phyloP scores from a whole-genome alignment of 345 rosid genomes.

The Camelina neglecta region DNA sequence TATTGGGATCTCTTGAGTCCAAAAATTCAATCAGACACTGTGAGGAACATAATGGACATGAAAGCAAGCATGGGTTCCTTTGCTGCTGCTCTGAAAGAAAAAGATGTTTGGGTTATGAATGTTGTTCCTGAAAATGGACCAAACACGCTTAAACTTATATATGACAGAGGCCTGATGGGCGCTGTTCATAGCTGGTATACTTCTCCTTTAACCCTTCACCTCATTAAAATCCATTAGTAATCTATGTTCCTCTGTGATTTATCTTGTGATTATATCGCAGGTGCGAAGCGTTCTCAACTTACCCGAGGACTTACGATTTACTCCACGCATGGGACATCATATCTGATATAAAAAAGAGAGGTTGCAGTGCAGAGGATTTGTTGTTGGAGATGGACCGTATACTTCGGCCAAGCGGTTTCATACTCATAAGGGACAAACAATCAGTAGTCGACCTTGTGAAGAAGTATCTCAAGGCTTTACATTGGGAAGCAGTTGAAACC shows the following conservation, averaged over 20 bases:
- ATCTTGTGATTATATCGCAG: constrained; percentile 41
- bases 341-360: constrained; percentile 75
- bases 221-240: neutral
- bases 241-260: neutral
- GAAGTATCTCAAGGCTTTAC: constrained; percentile 72
- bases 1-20: constrained; percentile 89
- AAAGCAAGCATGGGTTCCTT: constrained; percentile 91
- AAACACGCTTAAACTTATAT: constrained; percentile 77
- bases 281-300: constrained; percentile 92
- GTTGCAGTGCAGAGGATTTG: constrained; percentile 83
- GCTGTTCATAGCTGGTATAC: constrained; percentile 72
- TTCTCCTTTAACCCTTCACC: constrained; percentile 12
- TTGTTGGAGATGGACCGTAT: constrained; percentile 93
- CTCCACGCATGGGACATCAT: constrained; percentile 78
- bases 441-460: constrained; percentile 64
- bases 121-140: constrained; percentile 85
- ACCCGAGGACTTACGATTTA: constrained; percentile 89
- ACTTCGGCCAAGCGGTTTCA: constrained; percentile 83
- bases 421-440: constrained; percentile 76
- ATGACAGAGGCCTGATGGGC: constrained; percentile 90
- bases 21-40: constrained; percentile 65
- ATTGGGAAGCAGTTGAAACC: constrained; percentile 83
- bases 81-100: constrained; percentile 80
- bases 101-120: constrained; percentile 96
- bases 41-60: constrained; percentile 98